Percentiles rank a stretch among this genome's conserved stretches.
These are phyloP conservation scores for Spiromastix sp. DNA, from an alignment of 2,329 filamentous ascomycete species.

Conservation along the genomic window DNA sequence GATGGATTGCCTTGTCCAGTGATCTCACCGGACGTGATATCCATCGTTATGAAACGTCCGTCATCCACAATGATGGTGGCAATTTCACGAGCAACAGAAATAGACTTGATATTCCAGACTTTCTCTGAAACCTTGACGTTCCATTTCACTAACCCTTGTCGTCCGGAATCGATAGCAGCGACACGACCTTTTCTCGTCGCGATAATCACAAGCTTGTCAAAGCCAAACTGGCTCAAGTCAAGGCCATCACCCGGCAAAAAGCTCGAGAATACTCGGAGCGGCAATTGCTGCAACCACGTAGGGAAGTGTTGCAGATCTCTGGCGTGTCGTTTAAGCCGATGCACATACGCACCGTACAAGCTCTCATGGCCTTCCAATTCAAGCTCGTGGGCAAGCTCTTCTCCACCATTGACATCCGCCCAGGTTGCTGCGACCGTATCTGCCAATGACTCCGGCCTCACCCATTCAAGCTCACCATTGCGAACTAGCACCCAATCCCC, in stretches of 20 bases:
- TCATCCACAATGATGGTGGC: conserved; percentile 50
- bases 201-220: conserved; percentile 73
- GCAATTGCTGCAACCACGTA: conserved; percentile 59
- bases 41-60: conserved; percentile 50
- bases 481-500: conserved; percentile 75
- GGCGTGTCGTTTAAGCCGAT: conserved; percentile 73
- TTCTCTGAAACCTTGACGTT: conserved; percentile 50
- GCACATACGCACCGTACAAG: conserved; percentile 69
- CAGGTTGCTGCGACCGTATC: conserved; percentile 69
- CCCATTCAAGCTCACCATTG: conserved; percentile 74
- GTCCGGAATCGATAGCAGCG: conserved; percentile 68
- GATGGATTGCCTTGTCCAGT: conserved; percentile 21
- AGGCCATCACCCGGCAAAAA: conserved; percentile 47
- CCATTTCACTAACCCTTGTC: conserved; percentile 67
- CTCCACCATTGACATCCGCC: conserved; percentile 63
- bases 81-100: conserved; percentile 51
- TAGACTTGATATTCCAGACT: conserved; percentile 57
- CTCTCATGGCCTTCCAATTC: conserved; percentile 81
- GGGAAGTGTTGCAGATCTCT: conserved; percentile 65
- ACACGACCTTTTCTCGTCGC: conserved; percentile 71
- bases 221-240: conserved; percentile 58
- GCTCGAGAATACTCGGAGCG: conserved; percentile 56
- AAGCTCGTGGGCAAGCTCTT: conserved; percentile 67
- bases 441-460: conserved; percentile 70
- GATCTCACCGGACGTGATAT: conserved; percentile 34